Conservation (phyloP, 352 stramenopile species). For the Pythium oligandrum region DNA sequence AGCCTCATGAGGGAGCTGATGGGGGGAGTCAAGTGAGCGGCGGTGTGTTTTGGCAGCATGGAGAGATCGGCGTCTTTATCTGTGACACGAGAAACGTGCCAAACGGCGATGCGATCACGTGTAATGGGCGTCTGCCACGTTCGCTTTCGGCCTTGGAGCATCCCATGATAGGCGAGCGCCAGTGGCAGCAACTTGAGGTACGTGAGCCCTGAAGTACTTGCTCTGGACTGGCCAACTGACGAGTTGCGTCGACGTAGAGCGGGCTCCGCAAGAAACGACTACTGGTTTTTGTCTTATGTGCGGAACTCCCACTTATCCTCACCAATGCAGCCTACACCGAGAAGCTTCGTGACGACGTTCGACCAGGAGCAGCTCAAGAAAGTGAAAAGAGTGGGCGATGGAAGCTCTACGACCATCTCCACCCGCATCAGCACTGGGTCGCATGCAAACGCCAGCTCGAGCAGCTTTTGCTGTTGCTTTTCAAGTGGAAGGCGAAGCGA, state of each 20-base stretch:
- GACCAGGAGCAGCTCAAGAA: background rate
- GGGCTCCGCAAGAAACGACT: conserved; percentile 63
- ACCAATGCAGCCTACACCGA: conserved; percentile 43
- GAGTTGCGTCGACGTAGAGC: conserved; percentile 16
- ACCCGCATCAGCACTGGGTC: conserved; percentile 60
- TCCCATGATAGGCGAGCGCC: conserved; percentile 52
- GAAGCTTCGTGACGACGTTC: conserved; percentile 34
- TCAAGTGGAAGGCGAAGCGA: conserved; percentile 72
- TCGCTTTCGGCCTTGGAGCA: conserved; percentile 46
- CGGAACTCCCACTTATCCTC: conserved; percentile 65
- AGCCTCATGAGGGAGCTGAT: background rate
- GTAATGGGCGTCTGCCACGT: conserved; percentile 47
- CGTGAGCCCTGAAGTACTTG: background rate
- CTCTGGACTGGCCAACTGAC: background rate
- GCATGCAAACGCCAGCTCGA: conserved; percentile 61
- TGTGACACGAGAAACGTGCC: conserved; percentile 42
- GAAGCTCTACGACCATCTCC: conserved; percentile 53
- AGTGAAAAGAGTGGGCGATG: conserved; percentile 13
- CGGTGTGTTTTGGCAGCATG: conserved; percentile 24
- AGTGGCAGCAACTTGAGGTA: conserved; percentile 70
- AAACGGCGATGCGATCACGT: conserved; percentile 47
- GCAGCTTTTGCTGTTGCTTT: conserved; percentile 61
- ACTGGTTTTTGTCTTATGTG: conserved; percentile 50
- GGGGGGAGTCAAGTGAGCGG: background rate
- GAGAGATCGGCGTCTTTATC: conserved; percentile 58